A percentile compares a stretch with the other conserved stretches of the same genome.
Conservation (phyloP, 495 filamentous ascomycete genomes). For the Aspergillus carlsbadensis region DNA sequence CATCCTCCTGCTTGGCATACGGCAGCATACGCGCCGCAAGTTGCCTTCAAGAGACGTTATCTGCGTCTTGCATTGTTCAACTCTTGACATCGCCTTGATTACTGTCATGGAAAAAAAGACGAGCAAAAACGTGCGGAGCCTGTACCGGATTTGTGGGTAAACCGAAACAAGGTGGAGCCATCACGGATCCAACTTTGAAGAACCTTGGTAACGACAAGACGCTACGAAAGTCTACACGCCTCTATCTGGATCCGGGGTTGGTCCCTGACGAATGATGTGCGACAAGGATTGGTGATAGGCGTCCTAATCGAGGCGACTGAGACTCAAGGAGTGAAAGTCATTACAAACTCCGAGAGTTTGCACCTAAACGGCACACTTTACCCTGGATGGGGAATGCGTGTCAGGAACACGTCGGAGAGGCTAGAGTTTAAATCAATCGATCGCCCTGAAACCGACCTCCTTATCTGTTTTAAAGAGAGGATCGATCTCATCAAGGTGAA, state of each 20-base stretch:
- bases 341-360: too few species aligned
- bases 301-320: not conserved
- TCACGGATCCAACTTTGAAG: not conserved
- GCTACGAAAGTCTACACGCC: not conserved
- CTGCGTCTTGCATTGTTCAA: too few species aligned
- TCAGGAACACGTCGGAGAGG: too few species aligned
- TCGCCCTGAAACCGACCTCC: not conserved
- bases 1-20: too few species aligned
- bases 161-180: not conserved
- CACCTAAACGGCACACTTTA: too few species aligned
- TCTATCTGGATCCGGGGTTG: slow-evolving; percentile 2
- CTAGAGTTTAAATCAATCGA: not conserved
- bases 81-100: too few species aligned
- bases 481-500: not conserved
- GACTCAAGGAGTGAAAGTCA: not conserved
- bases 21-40: too few species aligned
- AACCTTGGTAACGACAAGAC: not conserved
- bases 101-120: not conserved
- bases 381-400: too few species aligned
- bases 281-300: not conserved
- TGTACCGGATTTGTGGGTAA: not conserved
- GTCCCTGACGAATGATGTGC: not conserved
- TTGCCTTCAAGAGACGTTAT: too few species aligned
- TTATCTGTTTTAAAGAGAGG: not conserved
- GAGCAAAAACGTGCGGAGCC: not conserved